A percentile compares a stretch with the other conserved stretches of the same genome.
Evolutionary conservation across 1,139 yeast genomes (phyloP).

Genomic region (Blastobotrys buckinghamii): DNA sequence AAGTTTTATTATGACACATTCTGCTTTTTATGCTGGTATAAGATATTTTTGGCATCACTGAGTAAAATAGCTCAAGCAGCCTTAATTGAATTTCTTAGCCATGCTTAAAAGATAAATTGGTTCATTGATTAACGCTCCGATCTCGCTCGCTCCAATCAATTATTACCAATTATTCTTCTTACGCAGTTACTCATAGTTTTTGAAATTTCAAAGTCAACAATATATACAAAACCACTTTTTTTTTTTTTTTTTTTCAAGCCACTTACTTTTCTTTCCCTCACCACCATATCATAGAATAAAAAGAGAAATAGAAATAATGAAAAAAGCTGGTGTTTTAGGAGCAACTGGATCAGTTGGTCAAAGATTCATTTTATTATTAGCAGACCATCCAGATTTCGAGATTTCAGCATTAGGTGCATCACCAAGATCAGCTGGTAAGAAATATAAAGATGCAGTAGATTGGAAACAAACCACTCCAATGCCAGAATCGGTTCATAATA

Average conservation of each 20-base stretch:
- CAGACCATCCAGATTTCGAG: conserved; percentile 87
- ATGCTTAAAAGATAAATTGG: too few species aligned
- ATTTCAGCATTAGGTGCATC: conserved; percentile 88
- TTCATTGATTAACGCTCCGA: too few species aligned
- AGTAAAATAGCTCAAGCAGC: too few species aligned
- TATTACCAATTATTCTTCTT: too few species aligned
- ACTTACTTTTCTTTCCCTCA: background rate
- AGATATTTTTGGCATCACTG: too few species aligned
- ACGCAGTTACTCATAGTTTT: too few species aligned
- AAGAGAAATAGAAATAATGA: background rate
- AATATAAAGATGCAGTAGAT: conserved; percentile 74
- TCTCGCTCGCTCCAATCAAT: too few species aligned
- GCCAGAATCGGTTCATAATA: conserved; percentile 59
- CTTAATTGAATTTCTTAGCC: too few species aligned
- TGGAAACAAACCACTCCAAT: conserved; percentile 92
- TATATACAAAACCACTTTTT: background rate
- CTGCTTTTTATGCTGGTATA: too few species aligned
- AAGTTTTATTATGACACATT: too few species aligned
- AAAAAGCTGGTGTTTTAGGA: conserved; percentile 70
- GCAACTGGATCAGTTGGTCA: conserved; percentile 99
- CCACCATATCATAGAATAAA: background rate
- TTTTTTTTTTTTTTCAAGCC: background rate
- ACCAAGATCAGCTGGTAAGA: conserved; percentile 86
- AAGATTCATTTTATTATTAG: conserved; percentile 77
- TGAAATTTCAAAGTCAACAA: background rate